Conservation (phyloP, 2,329 filamentous ascomycete species). For the Exophiala calicioides region DNA sequence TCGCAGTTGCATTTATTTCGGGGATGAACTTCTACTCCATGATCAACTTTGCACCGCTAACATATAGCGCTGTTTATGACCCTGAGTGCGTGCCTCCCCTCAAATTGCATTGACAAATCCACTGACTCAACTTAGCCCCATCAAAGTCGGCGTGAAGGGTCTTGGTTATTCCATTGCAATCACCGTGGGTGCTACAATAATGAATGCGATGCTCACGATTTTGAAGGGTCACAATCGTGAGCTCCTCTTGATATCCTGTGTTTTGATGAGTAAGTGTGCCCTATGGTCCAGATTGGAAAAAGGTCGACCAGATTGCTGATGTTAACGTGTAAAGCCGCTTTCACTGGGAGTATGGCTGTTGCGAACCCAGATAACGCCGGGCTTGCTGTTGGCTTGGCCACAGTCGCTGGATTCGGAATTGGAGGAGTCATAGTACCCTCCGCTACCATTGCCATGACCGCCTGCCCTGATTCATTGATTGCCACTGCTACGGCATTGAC, state of each 20-base stretch:
- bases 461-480: conserved; percentile 68
- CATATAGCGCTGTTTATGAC: conserved; percentile 16
- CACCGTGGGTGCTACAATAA: conserved; percentile 60
- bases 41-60: conserved; percentile 57
- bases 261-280: conserved; percentile 63
- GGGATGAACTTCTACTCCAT: conserved; percentile 60
- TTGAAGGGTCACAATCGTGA: conserved; percentile 60
- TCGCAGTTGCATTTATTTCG: conserved; percentile 60
- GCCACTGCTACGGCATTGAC: conserved; percentile 68
- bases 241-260: conserved; percentile 60
- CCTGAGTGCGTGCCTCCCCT: conserved; percentile 38
- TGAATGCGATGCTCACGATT: conserved; percentile 58
- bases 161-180: conserved; percentile 66
- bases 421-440: conserved; percentile 68
- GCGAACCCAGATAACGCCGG: conserved; percentile 27
- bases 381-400: conserved; percentile 59
- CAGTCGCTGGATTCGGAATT: conserved; percentile 63
- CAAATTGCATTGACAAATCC: neutral
- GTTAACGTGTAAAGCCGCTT: conserved; percentile 45
- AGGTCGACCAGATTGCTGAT: conserved; percentile 39
- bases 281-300: conserved; percentile 52
- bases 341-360: conserved; percentile 14
- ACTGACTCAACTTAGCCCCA: conserved; percentile 56
- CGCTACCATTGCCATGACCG: conserved; percentile 67
- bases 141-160: conserved; percentile 64